Base-by-base conservation (phyloP, 1,284 basidiomycete species). In the Rhodotorula glutinis region DNA sequence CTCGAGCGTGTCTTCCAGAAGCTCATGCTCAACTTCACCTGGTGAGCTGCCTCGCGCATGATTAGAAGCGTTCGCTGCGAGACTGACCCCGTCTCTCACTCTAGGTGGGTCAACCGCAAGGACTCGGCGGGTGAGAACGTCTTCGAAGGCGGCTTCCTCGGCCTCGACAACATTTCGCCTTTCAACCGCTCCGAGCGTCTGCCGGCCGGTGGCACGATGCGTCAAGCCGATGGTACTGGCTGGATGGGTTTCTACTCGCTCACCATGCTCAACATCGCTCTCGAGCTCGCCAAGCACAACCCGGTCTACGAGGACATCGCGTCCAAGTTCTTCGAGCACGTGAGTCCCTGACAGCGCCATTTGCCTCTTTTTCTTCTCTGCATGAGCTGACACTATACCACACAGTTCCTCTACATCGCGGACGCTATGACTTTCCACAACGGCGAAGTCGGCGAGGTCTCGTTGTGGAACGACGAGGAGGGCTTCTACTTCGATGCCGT, bases 191-290 rank as follows among this genome's bases (percentile, higher is more conserved):
- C 93, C 4, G 95, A 98, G 79, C 91, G 91, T 29, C 81, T 98
- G 51, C 94, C 94, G 9, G 97, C 93, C 1, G 95, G 94, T 57
- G 73, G 73, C 30, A 78, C 78, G 19, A 83, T 98, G 63, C 92
- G 94, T 62, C 95, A 98, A 80, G 92, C 95, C 13, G 95, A 98
- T 79, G 95, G 94, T 23, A 98, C 95, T 9, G 91, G 93, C 0
- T 98, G 95, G 95, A 98, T 98, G 95, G 94, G 92, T 38, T 98
- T 98, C 82, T 98, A 95, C 79, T 91, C 88, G 74, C 81, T 98
- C 68, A 95, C 95, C 77, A 98, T 98, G 93, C 81, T 98, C 78
- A 95, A 90, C 79, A 98, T 98, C 79, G 93, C 95, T 1, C 85
- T 98, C 57, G 95, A 98, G 80, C 83, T 98, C 46, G 95, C 95